A percentile compares a stretch with the other conserved stretches of the same genome.
Conservation (phyloP, 306 rosid genomes). For the Malus orientalis region DNA sequence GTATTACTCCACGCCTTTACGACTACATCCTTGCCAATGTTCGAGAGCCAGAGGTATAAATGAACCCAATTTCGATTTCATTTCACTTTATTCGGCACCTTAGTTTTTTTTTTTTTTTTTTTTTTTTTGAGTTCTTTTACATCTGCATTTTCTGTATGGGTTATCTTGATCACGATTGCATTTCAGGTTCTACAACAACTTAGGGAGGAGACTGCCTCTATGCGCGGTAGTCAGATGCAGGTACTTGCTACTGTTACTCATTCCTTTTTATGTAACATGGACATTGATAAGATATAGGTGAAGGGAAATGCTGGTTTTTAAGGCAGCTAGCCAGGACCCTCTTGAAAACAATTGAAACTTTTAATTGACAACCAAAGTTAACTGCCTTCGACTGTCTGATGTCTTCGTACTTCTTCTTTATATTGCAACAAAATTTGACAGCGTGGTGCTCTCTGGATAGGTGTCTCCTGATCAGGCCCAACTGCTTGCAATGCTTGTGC, state of each 20-base stretch:
- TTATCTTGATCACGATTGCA: conserved; percentile 14
- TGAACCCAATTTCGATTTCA: neutral
- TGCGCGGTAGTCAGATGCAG: conserved; percentile 93
- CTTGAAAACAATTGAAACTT: too few relatives aligned
- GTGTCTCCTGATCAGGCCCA: conserved; percentile 98
- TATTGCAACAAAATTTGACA: conserved; percentile 19
- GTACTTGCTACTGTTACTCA: conserved; percentile 16
- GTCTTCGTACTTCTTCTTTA: neutral
- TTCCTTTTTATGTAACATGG: too few relatives aligned
- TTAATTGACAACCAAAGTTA: too few relatives aligned
- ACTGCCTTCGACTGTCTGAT: neutral
- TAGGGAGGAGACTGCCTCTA: conserved; percentile 82
- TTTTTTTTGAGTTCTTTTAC: neutral
- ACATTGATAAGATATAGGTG: too few relatives aligned
- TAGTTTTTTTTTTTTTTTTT: neutral
- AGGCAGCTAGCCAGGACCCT: too few relatives aligned
- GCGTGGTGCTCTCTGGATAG: conserved; percentile 26
- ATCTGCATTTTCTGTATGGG: conserved; percentile 5
- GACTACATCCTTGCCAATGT: conserved; percentile 74
- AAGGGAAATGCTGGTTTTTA: too few relatives aligned
- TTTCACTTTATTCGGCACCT: neutral
- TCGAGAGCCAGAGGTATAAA: conserved; percentile 80
- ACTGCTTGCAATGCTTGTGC: conserved; percentile 87
- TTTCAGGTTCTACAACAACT: conserved; percentile 71
- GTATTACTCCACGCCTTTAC: conserved; percentile 60